These are phyloP conservation scores for Pterocarpus macrocarpus DNA, from an alignment of 306 rosid species.

Conservation along the genomic window DNA sequence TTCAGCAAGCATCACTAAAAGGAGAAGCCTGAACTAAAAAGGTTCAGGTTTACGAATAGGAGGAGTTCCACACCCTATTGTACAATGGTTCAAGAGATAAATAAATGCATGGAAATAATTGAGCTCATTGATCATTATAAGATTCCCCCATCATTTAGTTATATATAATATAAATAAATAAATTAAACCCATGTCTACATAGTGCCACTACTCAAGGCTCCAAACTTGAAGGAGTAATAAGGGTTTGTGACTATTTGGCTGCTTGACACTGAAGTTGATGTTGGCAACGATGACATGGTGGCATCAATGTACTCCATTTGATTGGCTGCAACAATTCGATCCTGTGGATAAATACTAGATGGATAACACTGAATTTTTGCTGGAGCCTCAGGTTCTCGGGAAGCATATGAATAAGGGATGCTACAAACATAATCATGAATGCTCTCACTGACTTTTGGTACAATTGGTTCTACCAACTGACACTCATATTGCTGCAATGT, in stretches of 20 bases:
- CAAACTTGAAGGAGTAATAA: background rate
- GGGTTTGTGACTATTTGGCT: slow-evolving; percentile 40
- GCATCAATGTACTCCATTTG: slow-evolving; percentile 66
- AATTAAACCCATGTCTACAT: background rate
- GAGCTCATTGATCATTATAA: background rate
- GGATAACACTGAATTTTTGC: slow-evolving; percentile 44
- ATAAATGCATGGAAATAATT: slow-evolving; percentile 47
- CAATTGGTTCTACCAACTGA: slow-evolving; percentile 43
- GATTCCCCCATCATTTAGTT: slow-evolving; percentile 33
- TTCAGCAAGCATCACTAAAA: slow-evolving; percentile 38
- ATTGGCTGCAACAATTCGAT: slow-evolving; percentile 47
- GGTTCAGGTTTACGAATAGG: slow-evolving; percentile 40
- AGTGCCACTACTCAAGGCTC: slow-evolving; percentile 25
- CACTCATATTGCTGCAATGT: slow-evolving; percentile 45
- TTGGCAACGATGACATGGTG: slow-evolving; percentile 57
- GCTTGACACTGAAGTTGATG: slow-evolving; percentile 47
- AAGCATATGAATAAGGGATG: slow-evolving; percentile 50
- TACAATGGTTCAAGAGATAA: slow-evolving; percentile 43
- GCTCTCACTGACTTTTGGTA: slow-evolving; percentile 61
- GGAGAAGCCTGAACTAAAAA: slow-evolving; percentile 48
- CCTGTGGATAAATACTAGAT: slow-evolving; percentile 42
- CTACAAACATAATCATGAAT: slow-evolving; percentile 50
- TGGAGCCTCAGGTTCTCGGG: slow-evolving; percentile 52
- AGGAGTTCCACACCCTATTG: slow-evolving; percentile 33
- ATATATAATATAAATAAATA: slow-evolving; percentile 33